Percentiles rank a stretch among this genome's conserved stretches.
These are phyloP conservation scores for Parietichytrium sp. DNA, from an alignment of 108 stramenopile species.

Conservation along the genomic window DNA sequence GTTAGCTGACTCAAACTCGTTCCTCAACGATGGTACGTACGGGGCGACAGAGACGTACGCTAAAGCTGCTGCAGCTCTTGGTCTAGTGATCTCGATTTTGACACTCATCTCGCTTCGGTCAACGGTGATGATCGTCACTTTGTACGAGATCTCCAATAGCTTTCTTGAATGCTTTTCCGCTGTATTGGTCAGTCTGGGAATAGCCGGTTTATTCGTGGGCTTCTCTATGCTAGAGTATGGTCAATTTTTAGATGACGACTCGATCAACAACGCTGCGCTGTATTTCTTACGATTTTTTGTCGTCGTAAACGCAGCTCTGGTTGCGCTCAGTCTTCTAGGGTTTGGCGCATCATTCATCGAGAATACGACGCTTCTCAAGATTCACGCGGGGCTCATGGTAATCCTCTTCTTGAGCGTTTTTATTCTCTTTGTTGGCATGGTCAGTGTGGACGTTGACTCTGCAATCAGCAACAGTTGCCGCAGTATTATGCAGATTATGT, in stretches of 20 bases:
- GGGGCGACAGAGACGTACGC: slow-evolving; percentile 11
- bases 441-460: not conserved
- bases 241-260: slow-evolving; percentile 7
- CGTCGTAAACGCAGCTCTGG: not conserved
- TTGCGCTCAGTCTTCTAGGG: not conserved
- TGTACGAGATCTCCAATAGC: slow-evolving; percentile 15
- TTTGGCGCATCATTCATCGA: slow-evolving; percentile 22
- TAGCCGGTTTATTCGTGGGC: not conserved
- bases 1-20: not conserved
- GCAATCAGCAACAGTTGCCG: slow-evolving; percentile 5
- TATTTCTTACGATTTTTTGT: not conserved
- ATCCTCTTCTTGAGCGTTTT: not conserved
- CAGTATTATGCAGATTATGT: slow-evolving; percentile 8
- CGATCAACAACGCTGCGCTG: not conserved
- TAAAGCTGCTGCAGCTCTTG: not conserved
- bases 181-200: not conserved
- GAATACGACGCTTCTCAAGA: not conserved
- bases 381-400: not conserved
- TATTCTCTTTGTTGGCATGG: not conserved
- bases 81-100: not conserved
- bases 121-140: slow-evolving; percentile 30
- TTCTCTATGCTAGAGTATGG: slow-evolving; percentile 21
- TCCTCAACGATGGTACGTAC: not conserved
- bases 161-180: slow-evolving; percentile 11
- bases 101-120: not conserved